These are phyloP conservation scores for Leishmania gerbilli DNA, from an alignment of 208 protist species.

Conservation along the genomic window DNA sequence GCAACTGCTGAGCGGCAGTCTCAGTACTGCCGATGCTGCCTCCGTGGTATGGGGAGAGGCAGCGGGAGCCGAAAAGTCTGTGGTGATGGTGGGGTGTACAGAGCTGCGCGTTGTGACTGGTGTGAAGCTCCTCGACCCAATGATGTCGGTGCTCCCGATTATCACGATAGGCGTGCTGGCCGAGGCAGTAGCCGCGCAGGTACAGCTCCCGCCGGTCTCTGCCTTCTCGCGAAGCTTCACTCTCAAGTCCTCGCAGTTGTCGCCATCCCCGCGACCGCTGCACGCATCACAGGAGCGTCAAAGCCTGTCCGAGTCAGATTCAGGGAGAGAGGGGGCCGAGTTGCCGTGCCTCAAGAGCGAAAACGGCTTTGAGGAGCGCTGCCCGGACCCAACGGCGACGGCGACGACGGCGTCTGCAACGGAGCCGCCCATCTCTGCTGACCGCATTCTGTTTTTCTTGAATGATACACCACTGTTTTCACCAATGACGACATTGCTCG, in stretches of 20 bases:
- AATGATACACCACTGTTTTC: conserved; percentile 39
- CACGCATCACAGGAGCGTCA: conserved; percentile 13
- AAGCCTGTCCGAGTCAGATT: neutral
- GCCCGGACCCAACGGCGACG: neutral
- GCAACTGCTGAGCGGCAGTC: too few species aligned
- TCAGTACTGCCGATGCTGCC: neutral
- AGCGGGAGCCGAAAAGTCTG: neutral
- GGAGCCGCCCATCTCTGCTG: conserved; percentile 7
- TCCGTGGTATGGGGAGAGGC: neutral
- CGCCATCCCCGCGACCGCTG: neutral
- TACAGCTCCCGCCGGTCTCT: conserved; percentile 3
- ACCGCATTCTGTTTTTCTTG: conserved; percentile 47
- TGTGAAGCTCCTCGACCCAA: conserved; percentile 14
- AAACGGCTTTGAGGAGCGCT: conserved; percentile 12
- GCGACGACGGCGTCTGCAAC: neutral
- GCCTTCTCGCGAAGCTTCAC: neutral
- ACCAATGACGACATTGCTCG: conserved; percentile 44
- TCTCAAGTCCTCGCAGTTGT: neutral
- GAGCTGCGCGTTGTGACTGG: conserved; percentile 11
- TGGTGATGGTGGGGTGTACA: conserved; percentile 3
- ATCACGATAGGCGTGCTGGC: conserved; percentile 25
- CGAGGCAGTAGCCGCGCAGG: conserved; percentile 24
- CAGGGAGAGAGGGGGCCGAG: neutral
- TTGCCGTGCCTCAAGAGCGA: conserved; percentile 7
- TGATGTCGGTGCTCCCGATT: conserved; percentile 21